Percentiles rank a stretch among this genome's conserved stretches.
These are phyloP conservation scores for Macrolepiota fuliginosa DNA, from an alignment of 768 basidiomycete species.

Conservation along the genomic window DNA sequence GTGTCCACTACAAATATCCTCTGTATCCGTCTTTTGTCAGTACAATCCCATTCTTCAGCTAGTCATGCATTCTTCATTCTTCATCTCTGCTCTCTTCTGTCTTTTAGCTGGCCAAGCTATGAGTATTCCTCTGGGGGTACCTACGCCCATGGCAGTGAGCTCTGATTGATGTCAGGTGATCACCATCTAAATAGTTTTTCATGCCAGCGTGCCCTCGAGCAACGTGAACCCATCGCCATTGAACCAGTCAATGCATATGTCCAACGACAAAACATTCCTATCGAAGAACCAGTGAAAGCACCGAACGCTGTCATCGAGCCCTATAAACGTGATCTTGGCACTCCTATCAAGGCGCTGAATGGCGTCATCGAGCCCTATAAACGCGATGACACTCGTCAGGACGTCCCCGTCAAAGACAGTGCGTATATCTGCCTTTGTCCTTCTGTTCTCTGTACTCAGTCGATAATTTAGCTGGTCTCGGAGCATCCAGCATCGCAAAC, in stretches of 20 bases:
- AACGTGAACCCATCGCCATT: conserved; percentile 11
- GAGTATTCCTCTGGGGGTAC: conserved; percentile 33
- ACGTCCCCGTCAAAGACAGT: conserved; percentile 27
- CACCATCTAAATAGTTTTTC: neutral
- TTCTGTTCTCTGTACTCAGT: too few species aligned
- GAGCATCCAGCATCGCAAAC: too few species aligned
- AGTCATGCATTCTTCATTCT: conserved; percentile 43
- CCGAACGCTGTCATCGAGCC: conserved; percentile 18
- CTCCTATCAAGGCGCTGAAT: conserved; percentile 10
- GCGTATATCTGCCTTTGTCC: too few species aligned
- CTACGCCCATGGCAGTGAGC: conserved; percentile 40
- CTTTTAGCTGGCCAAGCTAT: conserved; percentile 43
- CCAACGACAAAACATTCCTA: conserved; percentile 18
- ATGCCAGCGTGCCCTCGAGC: conserved; percentile 20
- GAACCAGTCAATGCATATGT: conserved; percentile 20
- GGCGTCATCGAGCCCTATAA: conserved; percentile 39
- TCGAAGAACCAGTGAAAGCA: conserved; percentile 20
- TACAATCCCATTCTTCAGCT: conserved; percentile 13
- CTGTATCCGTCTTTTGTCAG: conserved; percentile 13
- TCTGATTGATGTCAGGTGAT: neutral
- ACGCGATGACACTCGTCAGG: conserved; percentile 25
- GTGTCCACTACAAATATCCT: conserved; percentile 16
- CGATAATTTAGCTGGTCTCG: too few species aligned
- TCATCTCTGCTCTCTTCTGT: conserved; percentile 38
- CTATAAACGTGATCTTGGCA: conserved; percentile 10